phyloP scores from a whole-genome alignment of 2,329 filamentous ascomycete species.

The Drechslerella dactyloides region DNA sequence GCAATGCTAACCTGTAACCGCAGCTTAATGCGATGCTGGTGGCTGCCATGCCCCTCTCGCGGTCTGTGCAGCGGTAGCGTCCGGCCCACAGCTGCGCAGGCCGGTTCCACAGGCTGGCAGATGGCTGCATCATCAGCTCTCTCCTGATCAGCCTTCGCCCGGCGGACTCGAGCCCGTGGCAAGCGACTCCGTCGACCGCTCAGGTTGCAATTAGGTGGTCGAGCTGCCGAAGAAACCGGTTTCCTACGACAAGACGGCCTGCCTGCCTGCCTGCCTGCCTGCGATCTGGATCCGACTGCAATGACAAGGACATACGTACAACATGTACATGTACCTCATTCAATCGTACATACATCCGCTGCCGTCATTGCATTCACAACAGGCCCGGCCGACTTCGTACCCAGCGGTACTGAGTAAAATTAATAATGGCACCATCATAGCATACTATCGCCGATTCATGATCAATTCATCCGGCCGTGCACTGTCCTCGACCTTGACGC shows the following conservation, averaged over 20 bases:
- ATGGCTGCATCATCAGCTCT: neutral
- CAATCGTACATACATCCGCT: no score
- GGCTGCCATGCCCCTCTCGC: no score
- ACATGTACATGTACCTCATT: no score
- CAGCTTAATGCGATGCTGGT: no score
- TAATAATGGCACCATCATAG: neutral
- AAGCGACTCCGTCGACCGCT: neutral
- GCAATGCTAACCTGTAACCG: no score
- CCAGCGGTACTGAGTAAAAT: no score
- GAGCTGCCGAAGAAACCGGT: neutral
- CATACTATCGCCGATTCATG: neutral
- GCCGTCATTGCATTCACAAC: neutral
- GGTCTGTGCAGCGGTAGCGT: neutral
- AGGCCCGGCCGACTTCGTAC: neutral
- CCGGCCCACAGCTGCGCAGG: constrained; percentile 7
- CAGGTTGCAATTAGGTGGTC: neutral
- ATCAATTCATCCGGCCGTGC: neutral
- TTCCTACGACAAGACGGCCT: neutral
- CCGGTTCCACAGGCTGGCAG: constrained; percentile 6
- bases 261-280: neutral
- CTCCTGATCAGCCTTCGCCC: constrained; percentile 1
- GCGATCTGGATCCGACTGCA: no score
- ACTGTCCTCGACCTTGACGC: constrained; percentile 1
- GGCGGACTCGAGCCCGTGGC: constrained; percentile 2
- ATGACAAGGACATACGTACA: no score